These are phyloP conservation scores for Pelargonium australe DNA, from an alignment of 441 rosid species.

Conservation along the genomic window DNA sequence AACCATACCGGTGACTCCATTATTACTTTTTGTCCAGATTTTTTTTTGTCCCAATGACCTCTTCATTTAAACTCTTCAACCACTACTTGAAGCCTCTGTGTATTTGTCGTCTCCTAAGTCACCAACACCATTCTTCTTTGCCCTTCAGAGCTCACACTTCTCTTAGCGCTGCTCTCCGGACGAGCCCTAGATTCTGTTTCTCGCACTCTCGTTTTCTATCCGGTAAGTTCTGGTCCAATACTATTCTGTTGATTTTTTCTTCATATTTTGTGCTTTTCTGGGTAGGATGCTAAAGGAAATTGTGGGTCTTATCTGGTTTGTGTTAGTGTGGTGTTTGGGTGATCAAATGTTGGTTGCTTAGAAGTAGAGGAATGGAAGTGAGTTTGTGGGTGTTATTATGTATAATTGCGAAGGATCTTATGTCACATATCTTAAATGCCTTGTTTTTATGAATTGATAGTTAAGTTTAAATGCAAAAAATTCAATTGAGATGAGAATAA, in stretches of 20 bases:
- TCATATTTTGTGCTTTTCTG: background rate
- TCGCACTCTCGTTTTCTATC: constrained; percentile 6
- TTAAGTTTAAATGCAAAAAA: background rate
- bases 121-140: background rate
- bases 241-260: background rate
- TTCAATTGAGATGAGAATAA: background rate
- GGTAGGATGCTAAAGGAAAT: background rate
- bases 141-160: background rate
- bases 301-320: background rate
- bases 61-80: constrained; percentile 6
- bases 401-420: background rate
- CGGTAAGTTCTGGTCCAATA: background rate
- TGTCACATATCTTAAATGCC: background rate
- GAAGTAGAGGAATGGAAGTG: background rate
- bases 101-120: background rate
- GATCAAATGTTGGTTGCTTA: background rate
- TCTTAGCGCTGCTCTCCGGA: background rate
- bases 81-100: background rate
- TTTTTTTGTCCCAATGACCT: constrained; percentile 4
- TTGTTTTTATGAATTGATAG: background rate
- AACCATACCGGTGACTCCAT: background rate
- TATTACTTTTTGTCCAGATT: background rate
- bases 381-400: background rate
- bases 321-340: background rate
- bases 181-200: background rate